A percentile compares a stretch with the other conserved stretches of the same genome.
phyloP scores from a whole-genome alignment of 2,329 filamentous ascomycete species.

The Orbilia javanica region DNA sequence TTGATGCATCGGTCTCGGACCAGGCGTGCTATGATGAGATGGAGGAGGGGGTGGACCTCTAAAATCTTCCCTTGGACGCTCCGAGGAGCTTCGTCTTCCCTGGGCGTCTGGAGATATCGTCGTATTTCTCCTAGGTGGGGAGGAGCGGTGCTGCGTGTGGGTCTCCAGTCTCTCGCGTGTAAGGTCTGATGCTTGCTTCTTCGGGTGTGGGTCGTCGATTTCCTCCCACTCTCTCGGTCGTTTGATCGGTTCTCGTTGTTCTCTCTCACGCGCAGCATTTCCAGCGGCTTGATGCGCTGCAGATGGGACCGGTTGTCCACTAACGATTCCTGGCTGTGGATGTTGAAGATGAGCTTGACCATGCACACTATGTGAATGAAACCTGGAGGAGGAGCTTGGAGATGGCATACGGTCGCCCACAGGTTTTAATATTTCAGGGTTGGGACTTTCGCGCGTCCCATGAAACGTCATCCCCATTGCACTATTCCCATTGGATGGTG shows the following conservation, averaged over 20 bases:
- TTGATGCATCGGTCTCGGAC: conserved; percentile 66
- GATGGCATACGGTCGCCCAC: conserved; percentile 89
- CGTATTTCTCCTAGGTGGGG: conserved; percentile 83
- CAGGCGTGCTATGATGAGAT: conserved; percentile 75
- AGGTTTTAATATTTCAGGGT: conserved; percentile 84
- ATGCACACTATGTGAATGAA: conserved; percentile 71
- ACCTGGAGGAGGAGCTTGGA: conserved; percentile 80
- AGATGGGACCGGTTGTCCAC: conserved; percentile 76
- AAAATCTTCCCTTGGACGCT: conserved; percentile 65
- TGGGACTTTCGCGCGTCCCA: conserved; percentile 71
- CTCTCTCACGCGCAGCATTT: conserved; percentile 73
- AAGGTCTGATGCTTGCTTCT: conserved; percentile 91
- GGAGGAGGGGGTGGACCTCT: conserved; percentile 69
- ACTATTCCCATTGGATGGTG: conserved; percentile 78
- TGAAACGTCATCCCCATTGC: conserved; percentile 68
- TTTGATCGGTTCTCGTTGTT: conserved; percentile 75
- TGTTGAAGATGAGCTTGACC: conserved; percentile 76
- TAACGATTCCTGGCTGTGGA: conserved; percentile 77
- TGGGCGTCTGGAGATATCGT: conserved; percentile 81
- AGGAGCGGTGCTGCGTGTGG: conserved; percentile 80
- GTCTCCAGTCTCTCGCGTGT: conserved; percentile 88
- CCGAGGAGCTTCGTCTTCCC: conserved; percentile 63
- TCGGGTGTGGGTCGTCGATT: conserved; percentile 72
- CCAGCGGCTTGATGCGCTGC: conserved; percentile 77
- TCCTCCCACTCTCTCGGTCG: conserved; percentile 93